Evolutionary conservation across 768 basidiomycete species (phyloP).

Genomic region (Mycena kentingensis): DNA sequence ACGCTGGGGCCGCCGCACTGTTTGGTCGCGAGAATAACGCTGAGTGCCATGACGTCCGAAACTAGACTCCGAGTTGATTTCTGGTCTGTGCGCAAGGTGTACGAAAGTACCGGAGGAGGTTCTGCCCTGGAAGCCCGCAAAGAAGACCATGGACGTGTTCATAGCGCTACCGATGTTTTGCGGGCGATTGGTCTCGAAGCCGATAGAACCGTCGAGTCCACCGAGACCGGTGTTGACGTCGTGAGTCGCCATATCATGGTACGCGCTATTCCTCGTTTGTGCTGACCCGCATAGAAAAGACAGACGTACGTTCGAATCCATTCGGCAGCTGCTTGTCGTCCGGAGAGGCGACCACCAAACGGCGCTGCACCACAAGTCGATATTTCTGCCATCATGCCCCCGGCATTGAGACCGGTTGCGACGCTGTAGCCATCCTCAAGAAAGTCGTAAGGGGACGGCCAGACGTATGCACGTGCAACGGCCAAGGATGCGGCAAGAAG

Average conservation of each 20-base stretch:
- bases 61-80: too few species aligned
- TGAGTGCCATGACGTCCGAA: neutral
- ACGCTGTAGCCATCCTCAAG: constrained; percentile 16
- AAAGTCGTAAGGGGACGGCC: constrained; percentile 14
- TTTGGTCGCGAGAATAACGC: constrained; percentile 3
- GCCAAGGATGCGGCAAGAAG: too few species aligned
- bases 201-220: constrained; percentile 32
- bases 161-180: constrained; percentile 6
- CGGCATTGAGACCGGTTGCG: constrained; percentile 8
- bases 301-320: constrained; percentile 10
- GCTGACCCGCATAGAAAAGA: neutral
- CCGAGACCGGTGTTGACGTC: constrained; percentile 27
- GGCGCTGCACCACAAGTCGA: constrained; percentile 5
- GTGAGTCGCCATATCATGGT: constrained; percentile 31
- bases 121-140: constrained; percentile 9
- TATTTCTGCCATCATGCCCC: constrained; percentile 9
- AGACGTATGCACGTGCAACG: too few species aligned
- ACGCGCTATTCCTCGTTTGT: constrained; percentile 16
- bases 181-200: constrained; percentile 22
- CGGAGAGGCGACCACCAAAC: constrained; percentile 4
- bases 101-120: neutral
- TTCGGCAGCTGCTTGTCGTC: constrained; percentile 7
- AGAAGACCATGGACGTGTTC: constrained; percentile 9
- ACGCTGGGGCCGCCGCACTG: constrained; percentile 13
- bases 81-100: too few species aligned